These are phyloP conservation scores for Penicillium sp. DNA, from an alignment of 2,329 filamentous ascomycete genomes.

Conservation along the genomic window DNA sequence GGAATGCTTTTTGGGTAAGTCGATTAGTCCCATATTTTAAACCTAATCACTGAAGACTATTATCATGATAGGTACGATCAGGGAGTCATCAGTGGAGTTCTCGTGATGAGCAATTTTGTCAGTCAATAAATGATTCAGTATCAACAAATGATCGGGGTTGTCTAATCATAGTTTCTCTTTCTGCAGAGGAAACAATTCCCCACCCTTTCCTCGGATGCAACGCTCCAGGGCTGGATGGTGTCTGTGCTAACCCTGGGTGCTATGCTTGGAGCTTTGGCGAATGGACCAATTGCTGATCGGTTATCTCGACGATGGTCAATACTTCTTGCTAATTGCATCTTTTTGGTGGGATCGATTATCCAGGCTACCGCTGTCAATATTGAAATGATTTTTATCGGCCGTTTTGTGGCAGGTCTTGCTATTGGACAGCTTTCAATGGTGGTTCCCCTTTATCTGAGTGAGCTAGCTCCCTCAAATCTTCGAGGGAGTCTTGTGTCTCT, in stretches of 20 bases:
- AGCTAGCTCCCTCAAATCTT: constrained; percentile 40
- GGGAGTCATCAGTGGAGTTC: constrained; percentile 7
- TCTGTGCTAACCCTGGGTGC: constrained; percentile 45
- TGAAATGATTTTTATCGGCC: constrained; percentile 54
- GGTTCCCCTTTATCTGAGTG: constrained; percentile 41
- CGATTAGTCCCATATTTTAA: neutral
- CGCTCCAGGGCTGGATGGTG: constrained; percentile 9
- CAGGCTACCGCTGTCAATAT: constrained; percentile 56
- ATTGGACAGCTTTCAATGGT: constrained; percentile 43
- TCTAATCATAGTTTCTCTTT: neutral
- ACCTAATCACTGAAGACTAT: neutral
- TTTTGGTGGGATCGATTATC: constrained; percentile 54
- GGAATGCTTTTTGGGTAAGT: constrained; percentile 8
- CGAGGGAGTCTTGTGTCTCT: constrained; percentile 39
- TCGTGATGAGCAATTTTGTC: constrained; percentile 10
- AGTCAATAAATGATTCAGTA: neutral
- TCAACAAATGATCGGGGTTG: neutral
- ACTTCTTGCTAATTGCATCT: constrained; percentile 55
- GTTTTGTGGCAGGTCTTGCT: constrained; percentile 44
- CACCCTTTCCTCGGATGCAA: neutral
- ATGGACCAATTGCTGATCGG: constrained; percentile 56
- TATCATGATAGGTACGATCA: neutral
- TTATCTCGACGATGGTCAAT: constrained; percentile 58
- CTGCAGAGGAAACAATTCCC: constrained; percentile 2
- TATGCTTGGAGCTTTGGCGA: constrained; percentile 48